Conservation (phyloP, 2,329 filamentous ascomycete genomes). For the Colletotrichum liaoningense region DNA sequence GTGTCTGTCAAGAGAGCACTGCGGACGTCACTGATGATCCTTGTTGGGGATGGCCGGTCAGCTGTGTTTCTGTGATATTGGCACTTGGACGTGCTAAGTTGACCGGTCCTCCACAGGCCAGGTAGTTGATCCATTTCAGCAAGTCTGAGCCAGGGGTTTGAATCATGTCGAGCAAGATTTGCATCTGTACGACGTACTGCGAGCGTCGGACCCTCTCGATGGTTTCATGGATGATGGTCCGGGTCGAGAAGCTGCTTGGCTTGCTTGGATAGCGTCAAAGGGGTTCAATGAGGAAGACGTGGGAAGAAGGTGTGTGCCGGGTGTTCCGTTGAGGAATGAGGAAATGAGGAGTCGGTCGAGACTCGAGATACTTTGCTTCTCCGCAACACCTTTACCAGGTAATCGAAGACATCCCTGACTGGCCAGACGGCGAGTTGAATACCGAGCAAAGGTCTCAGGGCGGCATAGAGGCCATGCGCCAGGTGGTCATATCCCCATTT, state of each 20-base stretch:
- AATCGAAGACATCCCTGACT: neutral
- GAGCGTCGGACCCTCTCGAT: neutral
- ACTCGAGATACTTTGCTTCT: neutral
- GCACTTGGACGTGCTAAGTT: neutral
- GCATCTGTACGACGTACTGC: neutral
- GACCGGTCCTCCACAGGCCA: too few relatives aligned
- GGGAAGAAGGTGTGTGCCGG: neutral
- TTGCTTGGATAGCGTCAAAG: neutral
- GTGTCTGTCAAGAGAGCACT: neutral
- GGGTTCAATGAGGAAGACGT: neutral
- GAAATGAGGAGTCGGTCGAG: neutral
- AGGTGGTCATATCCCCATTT: too few relatives aligned
- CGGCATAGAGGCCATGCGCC: neutral
- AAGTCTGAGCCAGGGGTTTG: neutral
- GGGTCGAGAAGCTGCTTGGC: neutral
- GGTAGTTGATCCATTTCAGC: neutral
- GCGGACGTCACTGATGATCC: neutral
- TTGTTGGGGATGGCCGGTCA: slow-evolving; percentile 2
- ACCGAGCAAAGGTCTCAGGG: neutral
- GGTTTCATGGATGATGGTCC: too few relatives aligned
- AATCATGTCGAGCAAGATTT: too few relatives aligned
- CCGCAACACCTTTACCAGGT: neutral
- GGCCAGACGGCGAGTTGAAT: neutral
- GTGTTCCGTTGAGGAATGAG: neutral
- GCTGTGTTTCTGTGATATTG: neutral